These are phyloP conservation scores for Tulasnella calospora DNA, from an alignment of 768 basidiomycete genomes.

Conservation along the genomic window DNA sequence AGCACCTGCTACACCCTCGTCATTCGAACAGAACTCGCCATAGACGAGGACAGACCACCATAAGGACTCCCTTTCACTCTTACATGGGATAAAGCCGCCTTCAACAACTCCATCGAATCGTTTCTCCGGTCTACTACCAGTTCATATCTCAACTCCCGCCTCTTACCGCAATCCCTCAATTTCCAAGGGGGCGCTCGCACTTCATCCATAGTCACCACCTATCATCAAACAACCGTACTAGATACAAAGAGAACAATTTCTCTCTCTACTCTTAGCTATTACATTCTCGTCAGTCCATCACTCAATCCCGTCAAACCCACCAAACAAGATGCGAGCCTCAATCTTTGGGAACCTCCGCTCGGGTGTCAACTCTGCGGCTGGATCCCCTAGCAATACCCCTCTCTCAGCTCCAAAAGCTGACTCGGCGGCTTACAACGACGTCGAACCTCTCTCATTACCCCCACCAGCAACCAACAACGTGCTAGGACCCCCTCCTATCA, in stretches of 20 bases:
- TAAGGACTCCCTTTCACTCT: background rate
- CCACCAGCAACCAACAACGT: constrained; percentile 4
- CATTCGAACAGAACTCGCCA: background rate
- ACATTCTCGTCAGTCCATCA: background rate
- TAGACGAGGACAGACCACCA: constrained; percentile 2
- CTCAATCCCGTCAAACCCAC: background rate
- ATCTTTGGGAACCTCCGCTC: constrained; percentile 19
- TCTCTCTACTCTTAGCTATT: too few relatives aligned
- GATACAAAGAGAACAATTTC: too few relatives aligned
- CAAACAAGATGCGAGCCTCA: constrained; percentile 22
- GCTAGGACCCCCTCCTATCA: background rate
- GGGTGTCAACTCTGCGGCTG: constrained; percentile 1
- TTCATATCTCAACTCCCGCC: background rate
- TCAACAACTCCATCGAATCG: background rate
- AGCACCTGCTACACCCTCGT: constrained; percentile 1
- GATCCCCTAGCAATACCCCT: background rate
- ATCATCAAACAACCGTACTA: background rate
- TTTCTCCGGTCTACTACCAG: background rate
- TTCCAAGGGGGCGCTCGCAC: background rate
- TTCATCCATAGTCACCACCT: background rate
- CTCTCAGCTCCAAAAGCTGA: background rate
- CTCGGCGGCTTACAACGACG: constrained; percentile 3
- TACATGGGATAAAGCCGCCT: background rate
- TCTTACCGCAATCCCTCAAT: background rate
- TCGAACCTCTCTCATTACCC: constrained; percentile 13